Base-by-base conservation (phyloP, 164 flowering plant genomes). In the Aristolochia contorta region DNA sequence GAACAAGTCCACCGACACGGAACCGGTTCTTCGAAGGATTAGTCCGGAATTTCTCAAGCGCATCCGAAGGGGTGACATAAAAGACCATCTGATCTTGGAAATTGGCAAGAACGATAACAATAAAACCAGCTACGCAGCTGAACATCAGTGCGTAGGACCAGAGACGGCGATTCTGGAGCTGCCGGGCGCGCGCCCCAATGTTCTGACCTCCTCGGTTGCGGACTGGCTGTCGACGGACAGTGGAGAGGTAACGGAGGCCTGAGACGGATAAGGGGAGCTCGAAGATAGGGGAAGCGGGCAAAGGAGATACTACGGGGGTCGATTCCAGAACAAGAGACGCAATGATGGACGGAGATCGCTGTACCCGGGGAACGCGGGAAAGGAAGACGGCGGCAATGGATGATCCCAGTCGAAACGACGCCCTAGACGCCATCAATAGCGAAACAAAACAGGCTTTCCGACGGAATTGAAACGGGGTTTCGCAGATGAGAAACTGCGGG, bases 51-150 rank as follows among this genome's bases (percentile, higher is more conserved):
- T 86, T 82, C 59, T 82, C 80, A 0, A 91, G 70, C 3, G 86
- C 91, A 0, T 89, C 98, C 0, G 87, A 72, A 0, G 98, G 98
- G 25, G 96, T 91, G 20, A 89, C 78, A 57, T 89, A 89, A 71
- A 91, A 91, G 23, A 89, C 92, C 33, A 91, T 47, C 51, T 84
- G 89, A 61, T 89, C 98, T 59, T 89, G 86, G 62, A 91, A 91
- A 45, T 75, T 78, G 75, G 75, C 80, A 32, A 89, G 71, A 4
- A 85, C 95, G 22, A 86, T 64, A 9, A 84, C 74, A 16, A 91
- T 70, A 77, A 91, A 85, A 0, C 81, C 96, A 7, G 91, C 96
- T 14, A 83, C 60, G 69, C 89, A 77, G 71, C 91, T 78, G 80
- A 91, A 83, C 23, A 89, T 75, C 10, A 85, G 61, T 12, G 92